Evolutionary conservation across 2,329 filamentous ascomycete genomes (phyloP).

Genomic region (Colletotrichum eleusines): DNA sequence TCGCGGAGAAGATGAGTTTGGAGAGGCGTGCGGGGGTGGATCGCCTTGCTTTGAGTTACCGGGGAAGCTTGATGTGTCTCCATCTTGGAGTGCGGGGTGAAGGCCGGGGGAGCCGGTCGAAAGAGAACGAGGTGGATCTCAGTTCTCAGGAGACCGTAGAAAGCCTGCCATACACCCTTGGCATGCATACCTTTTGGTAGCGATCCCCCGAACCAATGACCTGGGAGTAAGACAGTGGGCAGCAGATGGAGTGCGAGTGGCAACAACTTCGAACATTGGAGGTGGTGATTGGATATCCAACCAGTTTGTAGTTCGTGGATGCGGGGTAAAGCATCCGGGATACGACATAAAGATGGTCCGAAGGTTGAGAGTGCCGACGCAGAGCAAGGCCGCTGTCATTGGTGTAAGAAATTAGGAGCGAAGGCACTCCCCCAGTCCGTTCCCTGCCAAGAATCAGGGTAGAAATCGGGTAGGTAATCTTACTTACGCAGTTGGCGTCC

Average conservation of each 20-base stretch:
- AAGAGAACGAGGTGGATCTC: slow-evolving; percentile 25
- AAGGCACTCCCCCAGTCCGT: neutral
- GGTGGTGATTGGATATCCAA: slow-evolving; percentile 17
- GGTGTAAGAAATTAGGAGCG: neutral
- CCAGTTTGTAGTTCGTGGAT: slow-evolving; percentile 3
- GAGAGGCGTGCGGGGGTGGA: slow-evolving; percentile 35
- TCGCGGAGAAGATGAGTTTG: slow-evolving; percentile 14
- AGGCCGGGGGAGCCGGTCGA: slow-evolving; percentile 30
- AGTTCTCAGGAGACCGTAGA: slow-evolving; percentile 20
- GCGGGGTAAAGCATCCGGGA: neutral
- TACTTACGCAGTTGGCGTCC: neutral
- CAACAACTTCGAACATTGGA: neutral
- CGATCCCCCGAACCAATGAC: slow-evolving; percentile 9
- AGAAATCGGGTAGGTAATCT: neutral
- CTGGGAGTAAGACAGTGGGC: neutral
- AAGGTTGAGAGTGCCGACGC: slow-evolving; percentile 13
- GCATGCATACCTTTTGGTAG: slow-evolving; percentile 7
- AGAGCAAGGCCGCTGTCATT: neutral
- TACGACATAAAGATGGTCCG: slow-evolving; percentile 40
- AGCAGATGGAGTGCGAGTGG: slow-evolving; percentile 16
- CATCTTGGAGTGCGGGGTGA: slow-evolving; percentile 36
- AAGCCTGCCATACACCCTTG: slow-evolving; percentile 21
- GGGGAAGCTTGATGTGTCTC: slow-evolving; percentile 11
- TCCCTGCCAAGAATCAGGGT: neutral
- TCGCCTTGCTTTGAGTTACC: slow-evolving; percentile 14